Conservation (phyloP, 371 early-diverging fungal genomes). For the Nematocida displodere region DNA sequence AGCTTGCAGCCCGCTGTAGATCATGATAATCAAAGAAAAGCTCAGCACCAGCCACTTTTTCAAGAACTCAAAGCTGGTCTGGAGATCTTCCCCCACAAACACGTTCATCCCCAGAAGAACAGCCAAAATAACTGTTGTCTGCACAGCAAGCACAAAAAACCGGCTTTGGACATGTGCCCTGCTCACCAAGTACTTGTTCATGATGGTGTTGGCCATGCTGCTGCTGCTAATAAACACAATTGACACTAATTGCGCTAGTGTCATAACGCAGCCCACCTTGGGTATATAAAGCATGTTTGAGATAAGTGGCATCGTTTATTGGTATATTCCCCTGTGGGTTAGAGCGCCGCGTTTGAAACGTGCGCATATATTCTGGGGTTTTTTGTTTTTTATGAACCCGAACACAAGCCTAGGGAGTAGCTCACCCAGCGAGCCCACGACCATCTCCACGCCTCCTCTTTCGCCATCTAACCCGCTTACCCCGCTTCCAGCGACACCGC, state of each 20-base stretch:
- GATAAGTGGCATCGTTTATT: too few relatives aligned
- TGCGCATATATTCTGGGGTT: conserved; percentile 7
- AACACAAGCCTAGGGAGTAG: neutral
- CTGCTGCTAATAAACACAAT: conserved; percentile 16
- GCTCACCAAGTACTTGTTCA: conserved; percentile 63
- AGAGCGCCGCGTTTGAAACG: neutral
- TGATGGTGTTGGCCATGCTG: conserved; percentile 29
- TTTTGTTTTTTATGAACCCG: conserved; percentile 28
- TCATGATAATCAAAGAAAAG: conserved; percentile 78
- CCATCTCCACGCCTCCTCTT: too few relatives aligned
- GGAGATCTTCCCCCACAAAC: conserved; percentile 65
- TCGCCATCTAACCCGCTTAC: too few relatives aligned
- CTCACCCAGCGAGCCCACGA: neutral
- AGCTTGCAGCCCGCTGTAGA: conserved; percentile 87
- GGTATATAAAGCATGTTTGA: too few relatives aligned
- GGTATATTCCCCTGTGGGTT: neutral
- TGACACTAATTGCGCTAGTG: neutral
- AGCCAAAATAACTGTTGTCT: conserved; percentile 53
- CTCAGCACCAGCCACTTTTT: conserved; percentile 78
- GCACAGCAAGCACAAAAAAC: conserved; percentile 55
- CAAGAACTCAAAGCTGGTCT: conserved; percentile 67
- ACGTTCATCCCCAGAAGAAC: conserved; percentile 26
- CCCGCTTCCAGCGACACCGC: too few relatives aligned
- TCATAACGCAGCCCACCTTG: too few relatives aligned
- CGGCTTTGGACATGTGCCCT: conserved; percentile 43